These are phyloP conservation scores for Linnemannia exigua DNA, from an alignment of 192 early-diverging fungal species.

Conservation along the genomic window DNA sequence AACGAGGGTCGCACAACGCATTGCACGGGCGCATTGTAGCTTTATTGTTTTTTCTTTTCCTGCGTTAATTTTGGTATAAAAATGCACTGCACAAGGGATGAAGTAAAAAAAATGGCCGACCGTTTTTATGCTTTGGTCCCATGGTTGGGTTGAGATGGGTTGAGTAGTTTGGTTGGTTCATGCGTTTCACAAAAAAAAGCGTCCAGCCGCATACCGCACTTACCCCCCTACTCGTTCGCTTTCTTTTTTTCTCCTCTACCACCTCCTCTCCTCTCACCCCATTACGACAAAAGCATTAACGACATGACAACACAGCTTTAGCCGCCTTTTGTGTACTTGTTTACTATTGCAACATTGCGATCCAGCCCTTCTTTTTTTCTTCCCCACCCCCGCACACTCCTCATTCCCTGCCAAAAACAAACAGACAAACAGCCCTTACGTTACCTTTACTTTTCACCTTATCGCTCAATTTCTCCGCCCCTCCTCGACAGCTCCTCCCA, in stretches of 20 bases:
- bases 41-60: neutral
- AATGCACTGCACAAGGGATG: neutral
- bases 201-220: neutral
- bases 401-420: neutral
- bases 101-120: neutral
- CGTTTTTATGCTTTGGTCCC: neutral
- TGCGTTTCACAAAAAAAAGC: neutral
- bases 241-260: neutral
- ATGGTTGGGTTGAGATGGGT: neutral
- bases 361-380: neutral
- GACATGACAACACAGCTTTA: neutral
- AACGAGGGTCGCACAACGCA: neutral
- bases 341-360: neutral
- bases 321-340: neutral
- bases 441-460: neutral
- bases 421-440: neutral
- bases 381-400: neutral
- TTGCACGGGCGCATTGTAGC: slow-evolving; percentile 1
- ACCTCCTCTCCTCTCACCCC: neutral
- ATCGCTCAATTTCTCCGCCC: neutral
- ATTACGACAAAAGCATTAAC: neutral
- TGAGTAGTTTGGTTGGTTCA: neutral
- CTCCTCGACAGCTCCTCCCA: neutral
- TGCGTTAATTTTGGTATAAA: neutral
- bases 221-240: neutral